Percentiles rank a stretch among this genome's conserved stretches.
Evolutionary conservation across 495 filamentous ascomycete species (phyloP).

Genomic region (Cercophora newfieldiana): DNA sequence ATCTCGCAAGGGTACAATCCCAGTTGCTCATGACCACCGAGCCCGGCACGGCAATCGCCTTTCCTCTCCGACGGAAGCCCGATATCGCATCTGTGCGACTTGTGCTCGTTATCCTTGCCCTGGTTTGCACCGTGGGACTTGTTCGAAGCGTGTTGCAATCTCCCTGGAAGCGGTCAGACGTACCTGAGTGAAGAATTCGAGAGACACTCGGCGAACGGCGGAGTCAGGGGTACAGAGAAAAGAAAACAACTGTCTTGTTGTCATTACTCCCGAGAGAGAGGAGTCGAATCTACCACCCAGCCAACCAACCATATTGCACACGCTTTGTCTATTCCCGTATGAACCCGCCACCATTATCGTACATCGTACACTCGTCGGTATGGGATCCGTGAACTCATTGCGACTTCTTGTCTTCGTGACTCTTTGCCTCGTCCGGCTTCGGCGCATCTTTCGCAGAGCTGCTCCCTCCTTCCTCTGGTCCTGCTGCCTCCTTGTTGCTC

Average conservation of each 20-base stretch:
- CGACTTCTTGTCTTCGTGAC: slow-evolving; percentile 24
- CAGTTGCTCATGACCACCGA: background rate
- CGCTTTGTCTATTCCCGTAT: slow-evolving; percentile 4
- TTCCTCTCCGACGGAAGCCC: background rate
- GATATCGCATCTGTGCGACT: background rate
- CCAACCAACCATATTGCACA: background rate
- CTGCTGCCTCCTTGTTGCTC: slow-evolving; percentile 40
- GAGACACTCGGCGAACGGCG: background rate
- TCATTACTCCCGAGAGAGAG: background rate
- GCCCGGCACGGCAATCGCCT: background rate
- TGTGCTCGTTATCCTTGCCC: background rate
- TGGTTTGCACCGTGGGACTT: slow-evolving; percentile 5
- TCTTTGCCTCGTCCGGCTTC: slow-evolving; percentile 19
- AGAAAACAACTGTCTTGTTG: background rate
- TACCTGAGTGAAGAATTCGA: background rate
- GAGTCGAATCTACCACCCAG: slow-evolving; percentile 13
- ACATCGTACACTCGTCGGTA: slow-evolving; percentile 16
- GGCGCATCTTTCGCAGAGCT: slow-evolving; percentile 4
- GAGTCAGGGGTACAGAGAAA: background rate
- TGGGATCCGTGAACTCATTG: slow-evolving; percentile 17
- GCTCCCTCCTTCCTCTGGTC: slow-evolving; percentile 1
- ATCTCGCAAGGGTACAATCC: background rate
- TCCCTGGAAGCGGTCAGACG: background rate
- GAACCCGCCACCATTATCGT: slow-evolving; percentile 17
- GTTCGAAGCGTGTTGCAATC: background rate